These are phyloP conservation scores for Candida anglica DNA, from an alignment of 805 yeast species.

Conservation along the genomic window DNA sequence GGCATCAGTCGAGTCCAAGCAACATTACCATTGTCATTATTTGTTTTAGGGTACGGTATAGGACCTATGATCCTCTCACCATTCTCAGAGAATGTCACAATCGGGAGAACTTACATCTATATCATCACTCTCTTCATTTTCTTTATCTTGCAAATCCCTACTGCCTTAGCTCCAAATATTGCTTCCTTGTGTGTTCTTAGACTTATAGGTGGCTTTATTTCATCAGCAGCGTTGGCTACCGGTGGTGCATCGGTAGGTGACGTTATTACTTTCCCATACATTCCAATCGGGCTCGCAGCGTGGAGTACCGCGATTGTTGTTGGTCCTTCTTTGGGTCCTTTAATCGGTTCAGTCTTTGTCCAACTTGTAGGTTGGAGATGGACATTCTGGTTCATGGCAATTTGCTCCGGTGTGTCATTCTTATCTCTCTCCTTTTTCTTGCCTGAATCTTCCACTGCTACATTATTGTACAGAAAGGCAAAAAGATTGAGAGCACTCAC, in stretches of 20 bases:
- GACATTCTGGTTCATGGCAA: conserved; percentile 49
- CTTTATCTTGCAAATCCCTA: conserved; percentile 51
- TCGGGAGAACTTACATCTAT: conserved; percentile 53
- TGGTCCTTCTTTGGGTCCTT: conserved; percentile 56
- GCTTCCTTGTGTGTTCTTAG: conserved; percentile 49
- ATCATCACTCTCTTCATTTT: conserved; percentile 44
- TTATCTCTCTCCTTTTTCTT: conserved; percentile 34
- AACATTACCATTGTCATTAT: conserved; percentile 48
- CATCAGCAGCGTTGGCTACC: too few species aligned
- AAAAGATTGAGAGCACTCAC: conserved; percentile 43
- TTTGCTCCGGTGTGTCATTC: conserved; percentile 34
- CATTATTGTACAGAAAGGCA: conserved; percentile 47
- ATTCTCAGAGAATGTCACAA: conserved; percentile 48
- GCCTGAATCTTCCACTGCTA: conserved; percentile 47
- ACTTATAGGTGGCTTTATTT: conserved; percentile 48
- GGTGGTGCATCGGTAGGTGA: too few species aligned
- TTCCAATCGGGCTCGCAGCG: conserved; percentile 44
- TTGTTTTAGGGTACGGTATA: too few species aligned
- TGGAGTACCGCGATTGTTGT: conserved; percentile 54
- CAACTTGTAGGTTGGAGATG: conserved; percentile 47
- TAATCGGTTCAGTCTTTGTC: conserved; percentile 50
- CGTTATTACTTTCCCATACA: too few species aligned
- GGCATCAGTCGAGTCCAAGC: conserved; percentile 43
- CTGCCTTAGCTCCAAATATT: conserved; percentile 47
- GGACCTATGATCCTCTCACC: conserved; percentile 62